These are phyloP conservation scores for Phanerodontia chrysosporium DNA, from an alignment of 768 basidiomycete species.

Conservation along the genomic window DNA sequence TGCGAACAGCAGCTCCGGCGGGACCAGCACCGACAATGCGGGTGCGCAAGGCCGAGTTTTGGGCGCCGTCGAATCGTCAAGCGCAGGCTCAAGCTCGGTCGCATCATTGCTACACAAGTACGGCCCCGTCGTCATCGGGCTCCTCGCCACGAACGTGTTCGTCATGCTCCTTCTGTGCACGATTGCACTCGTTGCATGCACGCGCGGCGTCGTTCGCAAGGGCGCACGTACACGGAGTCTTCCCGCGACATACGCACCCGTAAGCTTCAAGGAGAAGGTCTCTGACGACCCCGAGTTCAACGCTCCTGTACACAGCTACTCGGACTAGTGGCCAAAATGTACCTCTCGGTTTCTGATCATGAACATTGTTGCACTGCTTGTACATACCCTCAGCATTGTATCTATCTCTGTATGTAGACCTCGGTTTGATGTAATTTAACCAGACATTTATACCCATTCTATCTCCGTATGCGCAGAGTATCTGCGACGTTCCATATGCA, in stretches of 20 bases:
- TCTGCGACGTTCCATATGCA: neutral
- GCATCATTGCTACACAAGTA: conserved; percentile 15
- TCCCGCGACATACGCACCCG: conserved; percentile 7
- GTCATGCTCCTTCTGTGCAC: conserved; percentile 6
- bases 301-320: neutral
- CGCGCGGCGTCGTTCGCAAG: neutral
- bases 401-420: too few relatives aligned
- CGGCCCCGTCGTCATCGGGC: conserved; percentile 18
- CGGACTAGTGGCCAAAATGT: too few relatives aligned
- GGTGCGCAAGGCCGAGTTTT: neutral
- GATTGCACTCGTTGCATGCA: conserved; percentile 4
- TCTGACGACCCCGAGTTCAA: neutral
- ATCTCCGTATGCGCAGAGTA: neutral
- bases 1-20: too few relatives aligned
- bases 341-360: too few relatives aligned
- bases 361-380: too few relatives aligned
- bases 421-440: too few relatives aligned
- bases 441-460: too few relatives aligned
- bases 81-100: too few relatives aligned
- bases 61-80: neutral
- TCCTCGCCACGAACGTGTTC: conserved; percentile 13
- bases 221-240: neutral
- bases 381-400: too few relatives aligned
- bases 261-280: conserved; percentile 10
- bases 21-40: neutral